These are phyloP conservation scores for Cystobasidium pallidum DNA, from an alignment of 1,284 basidiomycete species.

Conservation along the genomic window DNA sequence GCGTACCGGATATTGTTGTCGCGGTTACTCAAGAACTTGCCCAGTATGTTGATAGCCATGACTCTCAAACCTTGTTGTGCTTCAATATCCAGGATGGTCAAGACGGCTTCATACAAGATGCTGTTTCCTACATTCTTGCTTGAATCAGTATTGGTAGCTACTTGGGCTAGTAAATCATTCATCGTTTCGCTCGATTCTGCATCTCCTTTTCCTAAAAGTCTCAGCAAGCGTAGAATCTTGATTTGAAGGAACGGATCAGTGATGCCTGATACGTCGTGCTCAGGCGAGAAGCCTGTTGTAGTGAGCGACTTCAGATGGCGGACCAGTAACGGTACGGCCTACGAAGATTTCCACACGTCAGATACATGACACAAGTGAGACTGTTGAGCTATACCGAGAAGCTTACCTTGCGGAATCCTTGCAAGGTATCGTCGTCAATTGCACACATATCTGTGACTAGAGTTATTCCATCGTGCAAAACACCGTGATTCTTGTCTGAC, in stretches of 20 bases:
- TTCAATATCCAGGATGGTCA: constrained; percentile 97
- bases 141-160: constrained; percentile 97
- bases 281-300: constrained; percentile 96
- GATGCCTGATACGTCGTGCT: constrained; percentile 99
- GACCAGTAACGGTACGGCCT: constrained; percentile 92
- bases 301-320: constrained; percentile 93
- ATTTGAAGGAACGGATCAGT: constrained; percentile 98
- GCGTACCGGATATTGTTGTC: constrained; percentile 97
- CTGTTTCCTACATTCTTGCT: constrained; percentile 98
- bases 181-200: constrained; percentile 87
- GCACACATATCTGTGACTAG: constrained; percentile 94
- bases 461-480: constrained; percentile 88
- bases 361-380: no score
- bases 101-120: constrained; percentile 96
- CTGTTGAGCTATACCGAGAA: no score
- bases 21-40: constrained; percentile 95
- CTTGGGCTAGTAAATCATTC: constrained; percentile 93
- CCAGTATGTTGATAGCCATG: constrained; percentile 99
- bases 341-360: background rate
- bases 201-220: constrained; percentile 84
- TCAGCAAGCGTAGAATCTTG: constrained; percentile 91
- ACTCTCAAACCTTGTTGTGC: constrained; percentile 93
- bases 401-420: constrained; percentile 79
- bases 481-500: constrained; percentile 95
- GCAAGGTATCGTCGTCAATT: constrained; percentile 63